phyloP scores from a whole-genome alignment of 768 basidiomycete genomes.

The Chalciporus piperatus region DNA sequence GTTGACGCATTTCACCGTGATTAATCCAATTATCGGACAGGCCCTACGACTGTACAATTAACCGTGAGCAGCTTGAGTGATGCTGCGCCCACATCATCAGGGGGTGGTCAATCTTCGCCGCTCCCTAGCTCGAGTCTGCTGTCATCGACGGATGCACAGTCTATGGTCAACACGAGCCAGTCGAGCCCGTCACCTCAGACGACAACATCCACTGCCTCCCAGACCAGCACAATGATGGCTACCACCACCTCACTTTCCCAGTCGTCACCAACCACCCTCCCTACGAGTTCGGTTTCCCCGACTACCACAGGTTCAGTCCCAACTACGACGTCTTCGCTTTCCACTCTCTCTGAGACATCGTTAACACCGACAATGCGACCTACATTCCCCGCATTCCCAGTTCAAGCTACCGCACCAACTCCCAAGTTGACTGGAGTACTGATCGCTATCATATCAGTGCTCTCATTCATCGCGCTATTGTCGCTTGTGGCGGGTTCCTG shows the following conservation, averaged over 20 bases:
- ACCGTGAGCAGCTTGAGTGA: not conserved
- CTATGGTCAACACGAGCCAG: not conserved
- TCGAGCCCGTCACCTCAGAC: not conserved
- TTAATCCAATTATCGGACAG: not conserved
- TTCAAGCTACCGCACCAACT: conserved; percentile 3
- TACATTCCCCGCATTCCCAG: conserved; percentile 5
- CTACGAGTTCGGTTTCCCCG: not conserved
- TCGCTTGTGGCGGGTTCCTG: conserved; percentile 15
- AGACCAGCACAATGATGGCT: not conserved
- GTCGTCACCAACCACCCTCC: not conserved
- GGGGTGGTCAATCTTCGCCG: not conserved
- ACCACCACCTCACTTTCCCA: not conserved
- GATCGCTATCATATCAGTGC: conserved; percentile 15
- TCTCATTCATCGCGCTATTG: conserved; percentile 13
- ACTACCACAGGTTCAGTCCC: not conserved
- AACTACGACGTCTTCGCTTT: not conserved
- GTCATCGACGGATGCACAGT: not conserved
- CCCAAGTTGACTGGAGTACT: conserved; percentile 6
- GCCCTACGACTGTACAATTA: not conserved
- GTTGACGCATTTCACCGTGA: not conserved
- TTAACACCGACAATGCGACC: not conserved
- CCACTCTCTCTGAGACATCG: not conserved
- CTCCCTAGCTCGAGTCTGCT: not conserved
- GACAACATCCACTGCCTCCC: not conserved
- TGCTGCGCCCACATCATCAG: not conserved